Conservation (phyloP, 345 rosid genomes). For the thale cress (Arabidopsis thaliana) region TAIR10.1 NC_003074.8:23004501-23005000, state of each 20-base stretch:
- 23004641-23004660: neutral
- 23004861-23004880: conserved; percentile 35
- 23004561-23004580: neutral
- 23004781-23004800: neutral
- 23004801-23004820: conserved; percentile 18
- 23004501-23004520: conserved; percentile 13
- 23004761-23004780: neutral
- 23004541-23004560: neutral
- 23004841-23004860: conserved; percentile 39
- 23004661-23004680: neutral
- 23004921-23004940: neutral
- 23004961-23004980: conserved; percentile 36
- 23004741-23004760: neutral
- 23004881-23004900: conserved; percentile 35
- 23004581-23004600: neutral
- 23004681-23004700: neutral
- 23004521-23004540: conserved; percentile 39
- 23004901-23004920: conserved; percentile 25
- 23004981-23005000: conserved; percentile 45
- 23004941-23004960: conserved; percentile 5
- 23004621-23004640: conserved; percentile 13
- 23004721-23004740: neutral
- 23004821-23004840: neutral
- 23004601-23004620: neutral
- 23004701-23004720: neutral